A percentile compares a stretch with the other conserved stretches of the same genome.
phyloP scores from a whole-genome alignment of 1,284 basidiomycete genomes.

The Wallemia ichthyophaga region DNA sequence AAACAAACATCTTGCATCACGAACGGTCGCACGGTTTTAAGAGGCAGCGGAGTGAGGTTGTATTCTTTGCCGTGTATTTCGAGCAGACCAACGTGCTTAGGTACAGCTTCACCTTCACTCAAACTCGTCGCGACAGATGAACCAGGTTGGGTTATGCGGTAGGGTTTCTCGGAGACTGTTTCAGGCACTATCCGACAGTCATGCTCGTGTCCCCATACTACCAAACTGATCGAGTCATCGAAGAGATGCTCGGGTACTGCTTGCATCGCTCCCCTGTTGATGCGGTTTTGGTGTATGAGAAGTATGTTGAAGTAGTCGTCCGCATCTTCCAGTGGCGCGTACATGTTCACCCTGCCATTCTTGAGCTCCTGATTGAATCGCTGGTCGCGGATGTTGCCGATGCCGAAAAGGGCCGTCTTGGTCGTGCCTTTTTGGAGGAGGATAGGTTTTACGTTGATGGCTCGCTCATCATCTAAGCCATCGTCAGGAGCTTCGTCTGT shows the following conservation, averaged over 20 bases:
- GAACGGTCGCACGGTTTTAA: slow-evolving; percentile 80
- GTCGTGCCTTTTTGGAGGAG: slow-evolving; percentile 69
- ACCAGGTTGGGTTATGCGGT: slow-evolving; percentile 80
- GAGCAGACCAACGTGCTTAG: slow-evolving; percentile 73
- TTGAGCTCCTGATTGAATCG: slow-evolving; percentile 84
- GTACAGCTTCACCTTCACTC: slow-evolving; percentile 58
- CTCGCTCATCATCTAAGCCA: slow-evolving; percentile 16
- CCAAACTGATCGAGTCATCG: slow-evolving; percentile 72
- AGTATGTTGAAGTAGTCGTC: slow-evolving; percentile 80
- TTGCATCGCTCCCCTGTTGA: slow-evolving; percentile 72
- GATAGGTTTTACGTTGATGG: slow-evolving; percentile 66
- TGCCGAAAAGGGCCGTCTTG: slow-evolving; percentile 62
- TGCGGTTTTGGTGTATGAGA: slow-evolving; percentile 81
- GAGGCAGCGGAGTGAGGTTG: slow-evolving; percentile 46
- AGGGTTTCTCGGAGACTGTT: slow-evolving; percentile 61
- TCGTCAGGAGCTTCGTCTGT: slow-evolving; percentile 24
- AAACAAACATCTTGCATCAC: slow-evolving; percentile 61
- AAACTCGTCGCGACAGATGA: slow-evolving; percentile 80
- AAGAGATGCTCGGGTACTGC: slow-evolving; percentile 89
- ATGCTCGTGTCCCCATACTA: slow-evolving; percentile 97
- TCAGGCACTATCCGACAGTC: slow-evolving; percentile 81
- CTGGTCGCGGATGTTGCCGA: slow-evolving; percentile 88
- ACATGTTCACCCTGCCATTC: slow-evolving; percentile 82
- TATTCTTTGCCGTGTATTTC: slow-evolving; percentile 65
- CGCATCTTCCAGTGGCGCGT: slow-evolving; percentile 61